phyloP scores from a whole-genome alignment of 148 eudicot genomes.

The Spergularia bocconei region DNA sequence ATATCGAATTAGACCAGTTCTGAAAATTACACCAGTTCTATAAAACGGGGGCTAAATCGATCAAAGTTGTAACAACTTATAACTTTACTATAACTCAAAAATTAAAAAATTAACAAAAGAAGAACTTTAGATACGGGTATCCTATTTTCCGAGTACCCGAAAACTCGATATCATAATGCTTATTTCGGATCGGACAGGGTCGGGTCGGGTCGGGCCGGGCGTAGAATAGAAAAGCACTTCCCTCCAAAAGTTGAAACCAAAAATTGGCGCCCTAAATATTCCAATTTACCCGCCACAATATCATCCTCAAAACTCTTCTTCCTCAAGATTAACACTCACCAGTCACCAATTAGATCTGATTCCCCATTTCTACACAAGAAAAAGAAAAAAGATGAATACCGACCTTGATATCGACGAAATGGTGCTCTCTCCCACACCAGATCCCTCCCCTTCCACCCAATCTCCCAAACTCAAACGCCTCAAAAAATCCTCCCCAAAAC shows the following conservation, averaged over 20 bases:
- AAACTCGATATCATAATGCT: too few species aligned
- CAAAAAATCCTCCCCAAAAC: not conserved
- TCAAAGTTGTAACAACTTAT: too few species aligned
- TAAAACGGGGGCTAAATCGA: too few species aligned
- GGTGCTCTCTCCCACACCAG: not conserved
- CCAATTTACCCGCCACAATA: not conserved
- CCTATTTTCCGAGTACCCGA: too few species aligned
- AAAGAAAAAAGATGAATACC: not conserved
- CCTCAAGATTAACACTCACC: too few species aligned
- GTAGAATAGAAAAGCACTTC: not conserved
- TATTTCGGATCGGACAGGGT: too few species aligned
- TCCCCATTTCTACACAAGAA: not conserved
- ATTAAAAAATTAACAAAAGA: too few species aligned
- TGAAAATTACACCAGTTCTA: too few species aligned
- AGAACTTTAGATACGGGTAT: too few species aligned
- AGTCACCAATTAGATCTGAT: not conserved
- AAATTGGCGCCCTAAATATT: not conserved
- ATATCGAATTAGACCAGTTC: too few species aligned
- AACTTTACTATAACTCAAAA: too few species aligned
- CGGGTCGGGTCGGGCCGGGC: too few species aligned
- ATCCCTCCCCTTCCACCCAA: not conserved
- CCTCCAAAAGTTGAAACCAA: not conserved
- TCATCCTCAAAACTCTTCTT: not conserved
- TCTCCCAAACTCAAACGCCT: slow-evolving; percentile 7
- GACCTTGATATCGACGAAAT: not conserved